Percentiles rank a stretch among this genome's conserved stretches.
These are phyloP conservation scores for Pilobolus umbonatus DNA, from an alignment of 192 early-diverging fungal genomes.

Conservation along the genomic window DNA sequence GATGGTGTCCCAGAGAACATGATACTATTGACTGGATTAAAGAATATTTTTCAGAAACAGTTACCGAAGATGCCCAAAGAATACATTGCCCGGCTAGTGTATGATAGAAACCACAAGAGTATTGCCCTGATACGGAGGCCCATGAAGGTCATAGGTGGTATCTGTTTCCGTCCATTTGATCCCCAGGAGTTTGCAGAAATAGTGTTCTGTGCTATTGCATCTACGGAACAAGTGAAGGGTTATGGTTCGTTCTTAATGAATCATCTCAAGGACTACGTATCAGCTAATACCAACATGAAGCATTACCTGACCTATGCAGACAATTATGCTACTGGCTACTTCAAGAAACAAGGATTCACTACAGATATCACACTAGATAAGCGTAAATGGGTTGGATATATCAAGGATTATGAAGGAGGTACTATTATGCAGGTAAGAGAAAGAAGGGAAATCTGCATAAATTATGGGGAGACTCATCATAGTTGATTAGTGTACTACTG, in stretches of 20 bases:
- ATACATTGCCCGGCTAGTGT: constrained; percentile 95
- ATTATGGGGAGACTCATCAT: neutral
- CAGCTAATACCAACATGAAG: constrained; percentile 60
- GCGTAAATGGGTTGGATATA: constrained; percentile 93
- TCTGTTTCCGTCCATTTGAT: constrained; percentile 90
- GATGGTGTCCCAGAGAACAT: constrained; percentile 76
- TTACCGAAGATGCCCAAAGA: constrained; percentile 99
- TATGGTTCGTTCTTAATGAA: constrained; percentile 97
- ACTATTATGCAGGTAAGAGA: constrained; percentile 74
- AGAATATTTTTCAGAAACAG: constrained; percentile 95
- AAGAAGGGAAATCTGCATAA: neutral
- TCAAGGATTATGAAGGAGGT: constrained; percentile 99
- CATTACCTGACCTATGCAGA: constrained; percentile 98
- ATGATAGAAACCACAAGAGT: constrained; percentile 83
- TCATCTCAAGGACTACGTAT: constrained; percentile 92
- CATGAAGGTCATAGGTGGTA: constrained; percentile 85
- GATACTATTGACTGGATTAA: constrained; percentile 87
- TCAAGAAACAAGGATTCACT: constrained; percentile 96
- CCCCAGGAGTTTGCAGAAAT: constrained; percentile 93
- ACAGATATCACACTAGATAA: constrained; percentile 95
- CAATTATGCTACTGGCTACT: constrained; percentile 98
- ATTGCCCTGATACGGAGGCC: constrained; percentile 72
- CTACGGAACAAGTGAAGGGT: constrained; percentile 92
- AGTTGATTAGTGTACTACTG: constrained; percentile 70
- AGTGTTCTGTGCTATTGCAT: constrained; percentile 94